These are phyloP conservation scores for Lepidium campestre DNA, from an alignment of 441 rosid species.

Conservation along the genomic window DNA sequence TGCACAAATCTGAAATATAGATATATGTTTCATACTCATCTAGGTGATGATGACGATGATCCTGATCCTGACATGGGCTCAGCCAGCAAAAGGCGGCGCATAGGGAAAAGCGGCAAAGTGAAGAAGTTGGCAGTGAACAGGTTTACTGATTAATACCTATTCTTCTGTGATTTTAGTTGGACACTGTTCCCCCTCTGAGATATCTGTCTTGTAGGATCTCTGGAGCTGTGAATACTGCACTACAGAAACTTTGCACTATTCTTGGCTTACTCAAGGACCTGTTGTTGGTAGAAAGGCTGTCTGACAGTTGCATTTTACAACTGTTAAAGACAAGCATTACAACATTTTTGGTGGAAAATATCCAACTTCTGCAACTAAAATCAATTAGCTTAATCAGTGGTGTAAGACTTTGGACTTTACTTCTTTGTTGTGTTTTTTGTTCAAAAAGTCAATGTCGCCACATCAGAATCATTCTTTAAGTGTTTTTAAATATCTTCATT, in stretches of 20 bases:
- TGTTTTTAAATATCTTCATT: conserved; percentile 10
- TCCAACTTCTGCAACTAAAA: conserved; percentile 96
- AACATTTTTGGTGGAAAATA: conserved; percentile 92
- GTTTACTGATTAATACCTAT: conserved; percentile 46
- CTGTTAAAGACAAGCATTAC: conserved; percentile 83
- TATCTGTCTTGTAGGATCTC: conserved; percentile 70
- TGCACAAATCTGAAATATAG: conserved; percentile 2
- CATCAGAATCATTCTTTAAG: conserved; percentile 7
- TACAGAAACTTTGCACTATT: conserved; percentile 94
- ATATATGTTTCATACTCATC: conserved; percentile 20
- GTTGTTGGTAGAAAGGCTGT: conserved; percentile 77
- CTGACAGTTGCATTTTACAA: conserved; percentile 98
- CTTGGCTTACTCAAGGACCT: conserved; percentile 91
- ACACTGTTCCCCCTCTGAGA: conserved; percentile 25
- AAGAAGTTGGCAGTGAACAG: conserved; percentile 72
- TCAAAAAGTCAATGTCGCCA: neutral
- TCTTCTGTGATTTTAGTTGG: conserved; percentile 13
- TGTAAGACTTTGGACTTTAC: conserved; percentile 43
- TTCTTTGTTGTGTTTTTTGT: neutral
- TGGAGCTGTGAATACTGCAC: conserved; percentile 67
- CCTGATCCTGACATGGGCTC: conserved; percentile 64
- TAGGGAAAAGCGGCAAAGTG: conserved; percentile 60
- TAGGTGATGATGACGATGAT: conserved; percentile 90
- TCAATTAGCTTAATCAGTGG: conserved; percentile 79
- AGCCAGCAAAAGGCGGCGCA: conserved; percentile 75